phyloP scores from a whole-genome alignment of 345 rosid genomes.

The Melaleuca alternifolia region DNA sequence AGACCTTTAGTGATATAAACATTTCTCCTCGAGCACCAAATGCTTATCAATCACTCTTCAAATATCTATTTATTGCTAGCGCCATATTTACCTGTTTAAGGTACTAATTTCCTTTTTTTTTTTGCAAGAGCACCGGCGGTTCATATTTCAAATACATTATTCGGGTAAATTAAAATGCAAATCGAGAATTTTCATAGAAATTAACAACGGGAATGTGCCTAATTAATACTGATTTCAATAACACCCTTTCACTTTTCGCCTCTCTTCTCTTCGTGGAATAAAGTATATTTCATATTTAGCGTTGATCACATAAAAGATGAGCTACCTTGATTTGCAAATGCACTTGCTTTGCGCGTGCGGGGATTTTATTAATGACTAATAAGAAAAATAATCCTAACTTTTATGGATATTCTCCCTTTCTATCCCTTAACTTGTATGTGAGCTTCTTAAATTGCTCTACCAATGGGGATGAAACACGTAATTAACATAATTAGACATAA shows the following conservation, averaged over 20 bases:
- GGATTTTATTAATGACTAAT: too few species aligned
- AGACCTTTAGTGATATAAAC: neutral
- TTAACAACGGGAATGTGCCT: neutral
- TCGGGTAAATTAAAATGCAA: neutral
- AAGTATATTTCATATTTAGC: neutral
- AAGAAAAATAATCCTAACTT: neutral
- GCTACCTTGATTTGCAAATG: neutral
- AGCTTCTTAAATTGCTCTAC: neutral
- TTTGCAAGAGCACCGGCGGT: neutral
- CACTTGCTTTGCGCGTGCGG: too few species aligned
- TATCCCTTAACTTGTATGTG: neutral
- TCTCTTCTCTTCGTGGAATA: neutral
- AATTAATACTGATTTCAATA: neutral
- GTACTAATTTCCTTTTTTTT: too few species aligned
- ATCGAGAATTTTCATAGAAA: neutral
- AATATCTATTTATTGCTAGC: too few species aligned
- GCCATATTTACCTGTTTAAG: neutral
- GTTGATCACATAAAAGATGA: neutral
- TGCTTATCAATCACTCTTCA: neutral
- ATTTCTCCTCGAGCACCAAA: neutral
- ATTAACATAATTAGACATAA: neutral
- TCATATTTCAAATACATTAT: neutral
- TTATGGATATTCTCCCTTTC: neutral
- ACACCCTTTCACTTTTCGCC: neutral
- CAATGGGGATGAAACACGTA: neutral